phyloP scores from a whole-genome alignment of 75 land plant genomes.

The Cryptomeria japonica region DNA sequence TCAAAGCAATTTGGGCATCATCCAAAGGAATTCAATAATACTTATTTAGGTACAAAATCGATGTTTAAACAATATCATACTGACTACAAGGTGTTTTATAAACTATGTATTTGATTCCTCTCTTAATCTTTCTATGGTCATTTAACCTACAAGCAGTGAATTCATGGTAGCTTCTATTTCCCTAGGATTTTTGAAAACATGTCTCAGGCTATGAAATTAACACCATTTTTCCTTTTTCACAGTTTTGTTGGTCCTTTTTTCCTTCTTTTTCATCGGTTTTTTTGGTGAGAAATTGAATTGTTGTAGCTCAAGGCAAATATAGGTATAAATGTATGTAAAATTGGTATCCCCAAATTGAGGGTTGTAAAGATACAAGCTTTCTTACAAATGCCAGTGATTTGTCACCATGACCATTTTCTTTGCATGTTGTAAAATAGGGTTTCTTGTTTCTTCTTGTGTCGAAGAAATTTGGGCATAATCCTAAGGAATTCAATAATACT shows the following conservation, averaged over 20 bases:
- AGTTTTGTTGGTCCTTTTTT: no score
- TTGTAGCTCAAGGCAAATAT: no score
- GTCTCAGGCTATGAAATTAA: no score
- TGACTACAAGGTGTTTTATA: not conserved
- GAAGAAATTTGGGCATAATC: not conserved
- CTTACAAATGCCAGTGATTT: no score
- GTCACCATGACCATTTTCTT: not conserved
- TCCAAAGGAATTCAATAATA: not conserved
- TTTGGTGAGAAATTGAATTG: no score
- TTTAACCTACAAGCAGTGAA: not conserved
- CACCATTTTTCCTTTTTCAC: no score
- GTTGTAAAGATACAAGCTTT: no score
- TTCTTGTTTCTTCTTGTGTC: not conserved
- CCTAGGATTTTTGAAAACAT: no score
- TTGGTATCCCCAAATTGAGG: no score
- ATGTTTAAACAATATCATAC: not conserved
- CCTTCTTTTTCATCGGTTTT: no score
- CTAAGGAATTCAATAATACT: not conserved
- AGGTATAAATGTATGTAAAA: no score
- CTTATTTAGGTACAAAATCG: not conserved
- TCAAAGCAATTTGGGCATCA: not conserved
- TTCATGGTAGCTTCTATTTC: no score
- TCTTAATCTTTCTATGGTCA: not conserved
- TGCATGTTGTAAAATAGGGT: not conserved
- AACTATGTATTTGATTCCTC: not conserved